phyloP scores from a whole-genome alignment of 192 early-diverging fungal species.

The Entomortierella lignicola region DNA sequence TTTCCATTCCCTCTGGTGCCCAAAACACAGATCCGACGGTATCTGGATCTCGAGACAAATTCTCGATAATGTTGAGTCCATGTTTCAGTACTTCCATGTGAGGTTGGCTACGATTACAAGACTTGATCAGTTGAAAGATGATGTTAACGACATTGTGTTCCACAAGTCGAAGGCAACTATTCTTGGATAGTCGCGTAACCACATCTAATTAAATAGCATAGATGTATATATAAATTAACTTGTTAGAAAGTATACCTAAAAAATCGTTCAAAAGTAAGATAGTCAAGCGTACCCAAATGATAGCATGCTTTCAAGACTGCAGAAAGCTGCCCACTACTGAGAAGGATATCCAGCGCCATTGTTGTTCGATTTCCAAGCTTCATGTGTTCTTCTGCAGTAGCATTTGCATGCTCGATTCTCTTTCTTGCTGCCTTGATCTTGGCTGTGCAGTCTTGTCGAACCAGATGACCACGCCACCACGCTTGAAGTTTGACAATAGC shows the following conservation, averaged over 20 bases:
- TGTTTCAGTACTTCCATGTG: slow-evolving; percentile 59
- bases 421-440: slow-evolving; percentile 49
- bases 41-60: slow-evolving; percentile 39
- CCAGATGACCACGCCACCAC: slow-evolving; percentile 53
- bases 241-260: not conserved
- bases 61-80: slow-evolving; percentile 53
- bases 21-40: slow-evolving; percentile 40
- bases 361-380: slow-evolving; percentile 56
- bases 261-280: not conserved
- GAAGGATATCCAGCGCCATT: slow-evolving; percentile 54
- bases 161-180: slow-evolving; percentile 53
- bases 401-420: slow-evolving; percentile 53
- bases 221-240: not conserved
- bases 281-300: slow-evolving; percentile 46
- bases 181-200: slow-evolving; percentile 53
- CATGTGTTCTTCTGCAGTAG: slow-evolving; percentile 56
- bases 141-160: slow-evolving; percentile 56
- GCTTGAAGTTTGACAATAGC: slow-evolving; percentile 51
- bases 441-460: slow-evolving; percentile 42
- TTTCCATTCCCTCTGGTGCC: slow-evolving; percentile 46
- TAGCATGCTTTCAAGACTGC: slow-evolving; percentile 58
- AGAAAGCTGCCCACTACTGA: slow-evolving; percentile 55
- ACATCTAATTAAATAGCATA: slow-evolving; percentile 27
- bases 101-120: slow-evolving; percentile 53
- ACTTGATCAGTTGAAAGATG: slow-evolving; percentile 54